Conservation (phyloP, 768 basidiomycete species). For the Lactarius tabidus region DNA sequence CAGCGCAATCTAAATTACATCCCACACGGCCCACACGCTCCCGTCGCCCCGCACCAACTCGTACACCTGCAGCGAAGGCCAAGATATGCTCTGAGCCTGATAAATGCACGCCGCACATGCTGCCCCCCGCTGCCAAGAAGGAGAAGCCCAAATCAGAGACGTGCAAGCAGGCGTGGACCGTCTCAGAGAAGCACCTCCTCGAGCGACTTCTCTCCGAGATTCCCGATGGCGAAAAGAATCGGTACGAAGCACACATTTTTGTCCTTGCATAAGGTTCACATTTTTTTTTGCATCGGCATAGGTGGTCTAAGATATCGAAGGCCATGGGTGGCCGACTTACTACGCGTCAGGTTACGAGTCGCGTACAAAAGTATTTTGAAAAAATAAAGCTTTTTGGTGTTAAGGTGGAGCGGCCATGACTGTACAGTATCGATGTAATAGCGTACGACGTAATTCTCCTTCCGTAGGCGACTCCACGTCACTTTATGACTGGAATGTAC, state of each 20-base stretch:
- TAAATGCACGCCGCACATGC: no score
- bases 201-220: constrained; percentile 71
- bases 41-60: constrained; percentile 8
- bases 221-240: constrained; percentile 70
- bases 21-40: constrained; percentile 8
- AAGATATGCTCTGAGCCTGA: no score
- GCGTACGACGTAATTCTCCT: no score
- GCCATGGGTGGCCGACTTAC: no score
- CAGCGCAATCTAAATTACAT: not conserved
- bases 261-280: not conserved
- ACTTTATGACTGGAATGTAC: no score
- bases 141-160: constrained; percentile 57
- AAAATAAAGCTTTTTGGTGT: constrained; percentile 70
- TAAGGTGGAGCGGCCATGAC: constrained; percentile 34
- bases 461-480: no score
- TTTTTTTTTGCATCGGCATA: no score
- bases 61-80: constrained; percentile 10
- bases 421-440: no score
- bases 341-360: no score
- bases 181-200: constrained; percentile 74
- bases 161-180: constrained; percentile 79
- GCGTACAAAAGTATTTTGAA: no score
- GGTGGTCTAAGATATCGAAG: no score
- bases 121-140: constrained; percentile 20
- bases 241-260: constrained; percentile 43